Evolutionary conservation across 2,329 filamentous ascomycete genomes (phyloP), one percentile per base, ranked within the genome.

Genomic region (Exophiala oligosperma): DNA sequence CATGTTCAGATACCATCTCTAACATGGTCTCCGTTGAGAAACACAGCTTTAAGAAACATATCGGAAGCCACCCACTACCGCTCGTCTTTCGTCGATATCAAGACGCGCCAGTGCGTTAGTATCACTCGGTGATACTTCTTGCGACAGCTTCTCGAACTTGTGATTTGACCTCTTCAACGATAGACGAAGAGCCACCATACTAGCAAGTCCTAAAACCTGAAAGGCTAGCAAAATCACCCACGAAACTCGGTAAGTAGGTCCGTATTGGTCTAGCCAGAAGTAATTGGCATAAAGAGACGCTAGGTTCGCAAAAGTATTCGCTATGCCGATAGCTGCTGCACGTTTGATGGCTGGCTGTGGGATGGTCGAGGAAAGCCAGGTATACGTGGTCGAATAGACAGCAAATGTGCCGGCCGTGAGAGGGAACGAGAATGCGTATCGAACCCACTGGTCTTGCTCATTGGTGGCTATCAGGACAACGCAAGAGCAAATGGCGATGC

Each of bases 351-450:
- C 72, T 72, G 12, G 75, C 65, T 1, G 73, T 73, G 89, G 88
- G 49, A 93, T 79, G 1, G 86, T 87, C 1, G 71, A 70, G 1
- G 72, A 72, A 1, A 73, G 72, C 74, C 75, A 77, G 14, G 73
- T 71, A 1, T 77, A 69, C 6, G 74, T 74, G 23, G 76, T 67
- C 3, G 73, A 74, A 53, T 76, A 76, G 21, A 68, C 68, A 1
- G 66, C 66, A 49, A 69, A 69, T 3, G 68, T 67, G 14, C 68
- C 68, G 1, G 69, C 63, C 23, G 69, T 67, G 53, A 70, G 66
- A 37, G 71, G 65, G 51, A 70, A 70, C 37, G 62, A 64, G 8
- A 68, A 64, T 43, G 69, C 60, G 51, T 70, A 71, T 17, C 69
- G 64, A 8, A 65, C 66, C 0, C 66, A 64, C 11, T 35, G 32